These are phyloP conservation scores for Ormosia emarginata DNA, from an alignment of 306 rosid genomes.

Conservation along the genomic window DNA sequence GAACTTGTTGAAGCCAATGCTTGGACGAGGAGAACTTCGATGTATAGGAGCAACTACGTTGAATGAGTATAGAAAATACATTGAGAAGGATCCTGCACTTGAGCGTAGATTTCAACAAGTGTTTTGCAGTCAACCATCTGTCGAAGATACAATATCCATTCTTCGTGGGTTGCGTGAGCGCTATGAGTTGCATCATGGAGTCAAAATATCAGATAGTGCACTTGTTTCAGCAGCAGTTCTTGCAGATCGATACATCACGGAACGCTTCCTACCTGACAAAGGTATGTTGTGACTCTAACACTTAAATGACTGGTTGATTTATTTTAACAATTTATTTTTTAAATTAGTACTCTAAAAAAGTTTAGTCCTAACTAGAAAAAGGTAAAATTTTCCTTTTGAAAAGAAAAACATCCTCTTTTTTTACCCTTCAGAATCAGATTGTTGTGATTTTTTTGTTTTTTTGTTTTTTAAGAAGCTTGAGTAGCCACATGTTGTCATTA, in stretches of 20 bases:
- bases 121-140: conserved; percentile 88
- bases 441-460: neutral
- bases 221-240: conserved; percentile 96
- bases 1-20: conserved; percentile 95
- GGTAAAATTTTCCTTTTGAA: neutral
- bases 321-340: neutral
- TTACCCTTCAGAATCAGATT: neutral
- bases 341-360: neutral
- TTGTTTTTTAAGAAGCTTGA: neutral
- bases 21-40: conserved; percentile 96
- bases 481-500: neutral
- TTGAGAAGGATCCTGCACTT: conserved; percentile 97
- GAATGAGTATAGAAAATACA: conserved; percentile 88
- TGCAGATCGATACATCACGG: conserved; percentile 87
- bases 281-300: conserved; percentile 37
- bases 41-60: conserved; percentile 96
- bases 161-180: conserved; percentile 98
- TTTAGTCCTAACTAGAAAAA: neutral
- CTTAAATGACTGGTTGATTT: neutral
- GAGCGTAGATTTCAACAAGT: conserved; percentile 98
- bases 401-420: neutral
- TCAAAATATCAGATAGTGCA: conserved; percentile 92
- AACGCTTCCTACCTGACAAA: conserved; percentile 93
- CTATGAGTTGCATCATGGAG: conserved; percentile 97
- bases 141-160: conserved; percentile 88